These are phyloP conservation scores for Didymosphaeria variabile DNA, from an alignment of 2,329 filamentous ascomycete species.

Conservation along the genomic window DNA sequence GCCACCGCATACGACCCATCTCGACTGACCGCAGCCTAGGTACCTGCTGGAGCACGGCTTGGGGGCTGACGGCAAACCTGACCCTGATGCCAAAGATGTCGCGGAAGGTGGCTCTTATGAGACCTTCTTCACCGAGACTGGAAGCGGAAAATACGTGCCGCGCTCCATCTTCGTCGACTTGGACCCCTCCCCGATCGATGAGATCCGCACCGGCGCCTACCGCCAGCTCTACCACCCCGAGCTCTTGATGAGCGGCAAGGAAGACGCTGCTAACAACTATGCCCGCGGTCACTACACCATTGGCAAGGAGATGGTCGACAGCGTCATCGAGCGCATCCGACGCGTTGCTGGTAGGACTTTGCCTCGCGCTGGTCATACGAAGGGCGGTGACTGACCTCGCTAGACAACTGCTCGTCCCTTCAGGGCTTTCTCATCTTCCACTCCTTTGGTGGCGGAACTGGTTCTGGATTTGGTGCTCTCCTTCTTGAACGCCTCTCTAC, in stretches of 20 bases:
- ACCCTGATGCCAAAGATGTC: constrained; percentile 67
- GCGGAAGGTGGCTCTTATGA: constrained; percentile 72
- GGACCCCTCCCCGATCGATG: constrained; percentile 76
- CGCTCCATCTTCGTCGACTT: constrained; percentile 77
- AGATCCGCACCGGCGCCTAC: constrained; percentile 74
- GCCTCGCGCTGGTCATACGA: not conserved
- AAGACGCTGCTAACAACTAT: constrained; percentile 81
- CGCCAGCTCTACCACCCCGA: constrained; percentile 77
- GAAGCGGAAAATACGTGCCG: constrained; percentile 75
- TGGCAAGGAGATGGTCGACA: constrained; percentile 79
- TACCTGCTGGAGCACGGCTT: constrained; percentile 79
- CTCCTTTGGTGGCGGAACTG: constrained; percentile 77
- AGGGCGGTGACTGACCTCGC: constrained; percentile 16
- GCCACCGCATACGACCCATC: constrained; percentile 14
- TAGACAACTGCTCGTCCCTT: constrained; percentile 76
- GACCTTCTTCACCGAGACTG: constrained; percentile 79
- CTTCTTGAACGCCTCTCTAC: constrained; percentile 76
- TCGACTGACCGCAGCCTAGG: constrained; percentile 53
- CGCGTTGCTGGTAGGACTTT: constrained; percentile 69
- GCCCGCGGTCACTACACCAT: constrained; percentile 80
- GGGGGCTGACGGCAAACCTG: constrained; percentile 69
- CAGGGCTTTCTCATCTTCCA: constrained; percentile 80
- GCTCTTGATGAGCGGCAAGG: constrained; percentile 76
- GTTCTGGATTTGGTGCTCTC: constrained; percentile 76
- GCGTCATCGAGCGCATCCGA: constrained; percentile 74